These are phyloP conservation scores for Skeletonema menzelii DNA, from an alignment of 108 stramenopile species.

Conservation along the genomic window DNA sequence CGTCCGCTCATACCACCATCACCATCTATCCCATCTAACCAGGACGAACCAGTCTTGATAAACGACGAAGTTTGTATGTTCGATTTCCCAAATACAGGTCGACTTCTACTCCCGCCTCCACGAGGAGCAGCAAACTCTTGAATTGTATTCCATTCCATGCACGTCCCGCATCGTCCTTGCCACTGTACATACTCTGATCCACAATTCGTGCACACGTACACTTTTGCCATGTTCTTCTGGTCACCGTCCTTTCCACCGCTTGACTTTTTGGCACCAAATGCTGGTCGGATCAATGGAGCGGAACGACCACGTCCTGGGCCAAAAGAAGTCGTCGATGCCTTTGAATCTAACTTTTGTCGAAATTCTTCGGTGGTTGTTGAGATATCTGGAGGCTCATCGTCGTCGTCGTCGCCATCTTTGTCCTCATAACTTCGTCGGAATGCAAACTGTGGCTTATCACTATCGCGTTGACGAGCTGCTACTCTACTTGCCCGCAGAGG, in stretches of 20 bases:
- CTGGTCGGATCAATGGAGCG: conserved; percentile 50
- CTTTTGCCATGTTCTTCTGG: conserved; percentile 26
- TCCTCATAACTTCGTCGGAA: conserved; percentile 28
- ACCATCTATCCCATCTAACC: conserved; percentile 63
- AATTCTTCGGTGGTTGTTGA: conserved; percentile 40
- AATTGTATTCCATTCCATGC: conserved; percentile 92
- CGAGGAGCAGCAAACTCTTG: conserved; percentile 61
- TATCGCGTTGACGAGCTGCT: background rate
- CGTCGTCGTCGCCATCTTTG: conserved; percentile 51
- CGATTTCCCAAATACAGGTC: conserved; percentile 4
- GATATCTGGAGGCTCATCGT: conserved; percentile 62
- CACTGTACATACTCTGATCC: conserved; percentile 90
- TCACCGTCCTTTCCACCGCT: conserved; percentile 6
- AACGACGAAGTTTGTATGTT: background rate
- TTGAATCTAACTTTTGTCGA: conserved; percentile 14
- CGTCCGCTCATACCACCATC: conserved; percentile 17
- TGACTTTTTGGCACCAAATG: conserved; percentile 57
- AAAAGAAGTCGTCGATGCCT: conserved; percentile 8
- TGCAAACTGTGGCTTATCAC: background rate
- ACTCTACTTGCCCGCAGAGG: background rate
- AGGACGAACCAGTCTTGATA: conserved; percentile 37
- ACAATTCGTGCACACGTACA: conserved; percentile 81
- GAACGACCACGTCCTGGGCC: conserved; percentile 47
- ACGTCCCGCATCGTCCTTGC: conserved; percentile 89
- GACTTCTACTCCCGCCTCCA: conserved; percentile 4